A percentile compares a stretch with the other conserved stretches of the same genome.
phyloP scores from a whole-genome alignment of 1,139 yeast species.

The Pichia sp. region DNA sequence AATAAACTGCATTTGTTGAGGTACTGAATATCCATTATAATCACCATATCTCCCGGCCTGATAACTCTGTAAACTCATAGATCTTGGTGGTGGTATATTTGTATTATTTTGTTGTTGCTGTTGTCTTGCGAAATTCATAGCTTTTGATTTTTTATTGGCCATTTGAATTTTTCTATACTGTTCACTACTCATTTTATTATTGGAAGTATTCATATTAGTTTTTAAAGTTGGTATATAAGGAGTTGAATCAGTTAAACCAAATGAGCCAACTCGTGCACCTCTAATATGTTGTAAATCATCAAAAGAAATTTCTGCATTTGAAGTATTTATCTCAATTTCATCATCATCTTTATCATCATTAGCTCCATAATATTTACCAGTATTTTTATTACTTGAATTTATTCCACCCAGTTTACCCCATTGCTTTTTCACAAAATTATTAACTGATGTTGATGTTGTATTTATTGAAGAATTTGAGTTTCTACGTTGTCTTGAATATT shows the following conservation, averaged over 20 bases:
- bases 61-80: conserved; percentile 50
- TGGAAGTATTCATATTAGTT: conserved; percentile 25
- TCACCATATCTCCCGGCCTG: conserved; percentile 1
- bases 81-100: conserved; percentile 35
- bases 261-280: conserved; percentile 55
- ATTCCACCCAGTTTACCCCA: conserved; percentile 25
- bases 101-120: neutral
- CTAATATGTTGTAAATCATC: conserved; percentile 58
- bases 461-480: conserved; percentile 36
- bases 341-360: conserved; percentile 46
- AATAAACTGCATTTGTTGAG: conserved; percentile 14
- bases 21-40: conserved; percentile 24
- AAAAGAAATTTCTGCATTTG: conserved; percentile 45
- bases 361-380: neutral
- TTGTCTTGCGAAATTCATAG: conserved; percentile 19
- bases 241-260: conserved; percentile 44
- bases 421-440: conserved; percentile 39
- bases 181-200: conserved; percentile 34
- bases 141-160: conserved; percentile 56
- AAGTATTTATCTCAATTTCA: conserved; percentile 27
- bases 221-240: conserved; percentile 67
- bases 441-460: conserved; percentile 30
- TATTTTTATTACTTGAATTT: conserved; percentile 16
- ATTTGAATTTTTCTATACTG: conserved; percentile 67
- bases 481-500: conserved; percentile 31